These are phyloP conservation scores for Kuraishia piskuri DNA, from an alignment of 805 yeast genomes.

Conservation along the genomic window DNA sequence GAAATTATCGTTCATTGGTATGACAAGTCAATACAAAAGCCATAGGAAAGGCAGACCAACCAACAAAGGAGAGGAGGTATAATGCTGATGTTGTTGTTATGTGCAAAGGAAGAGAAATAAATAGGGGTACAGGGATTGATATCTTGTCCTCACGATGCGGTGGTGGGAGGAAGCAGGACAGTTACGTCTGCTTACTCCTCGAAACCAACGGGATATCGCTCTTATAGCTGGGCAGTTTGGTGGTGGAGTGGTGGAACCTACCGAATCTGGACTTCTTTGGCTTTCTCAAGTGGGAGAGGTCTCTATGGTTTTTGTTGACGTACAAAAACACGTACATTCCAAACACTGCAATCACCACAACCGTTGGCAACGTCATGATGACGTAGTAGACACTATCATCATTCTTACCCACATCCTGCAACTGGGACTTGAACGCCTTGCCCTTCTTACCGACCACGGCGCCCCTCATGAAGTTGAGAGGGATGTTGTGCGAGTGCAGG, in stretches of 20 bases:
- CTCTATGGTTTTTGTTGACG: slow-evolving; percentile 47
- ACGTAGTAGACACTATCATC: slow-evolving; percentile 42
- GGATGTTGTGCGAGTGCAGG: slow-evolving; percentile 13
- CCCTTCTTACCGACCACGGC: slow-evolving; percentile 43
- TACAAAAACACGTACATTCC: slow-evolving; percentile 58
- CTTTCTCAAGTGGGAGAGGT: slow-evolving; percentile 34
- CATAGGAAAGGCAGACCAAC: no score
- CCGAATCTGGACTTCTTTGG: slow-evolving; percentile 26
- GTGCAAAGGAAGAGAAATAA: no score
- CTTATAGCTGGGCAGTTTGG: neutral
- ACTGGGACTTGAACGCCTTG: slow-evolving; percentile 18
- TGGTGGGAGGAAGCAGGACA: no score
- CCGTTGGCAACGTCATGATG: slow-evolving; percentile 60
- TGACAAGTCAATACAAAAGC: no score
- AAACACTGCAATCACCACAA: slow-evolving; percentile 49
- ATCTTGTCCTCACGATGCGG: no score
- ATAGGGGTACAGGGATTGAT: no score
- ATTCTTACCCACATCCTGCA: slow-evolving; percentile 30
- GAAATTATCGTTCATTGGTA: no score
- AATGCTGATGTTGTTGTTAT: no score
- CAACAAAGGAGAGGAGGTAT: no score
- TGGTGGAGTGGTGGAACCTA: neutral
- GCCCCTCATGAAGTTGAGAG: slow-evolving; percentile 40
- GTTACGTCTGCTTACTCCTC: neutral
- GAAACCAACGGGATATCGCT: neutral